Percentiles rank a stretch among this genome's conserved stretches.
These are phyloP conservation scores for Chrysoporthe puriensis DNA, from an alignment of 2,329 filamentous ascomycete species.

Conservation along the genomic window DNA sequence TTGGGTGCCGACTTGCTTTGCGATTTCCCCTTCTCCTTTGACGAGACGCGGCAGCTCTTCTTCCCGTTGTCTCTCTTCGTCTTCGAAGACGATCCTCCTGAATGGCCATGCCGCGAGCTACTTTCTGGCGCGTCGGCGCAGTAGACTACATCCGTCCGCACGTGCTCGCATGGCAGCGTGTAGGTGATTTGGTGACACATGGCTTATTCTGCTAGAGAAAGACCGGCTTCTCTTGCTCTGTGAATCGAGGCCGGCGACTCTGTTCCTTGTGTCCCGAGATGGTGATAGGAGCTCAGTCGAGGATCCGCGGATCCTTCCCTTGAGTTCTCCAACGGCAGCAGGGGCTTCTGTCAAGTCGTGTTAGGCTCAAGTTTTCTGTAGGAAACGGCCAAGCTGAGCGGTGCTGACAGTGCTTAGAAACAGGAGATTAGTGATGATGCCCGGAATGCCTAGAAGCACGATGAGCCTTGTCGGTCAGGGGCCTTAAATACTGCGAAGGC, in stretches of 20 bases:
- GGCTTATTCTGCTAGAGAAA: neutral
- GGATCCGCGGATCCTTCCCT: neutral
- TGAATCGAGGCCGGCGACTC: neutral
- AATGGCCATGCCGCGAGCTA: neutral
- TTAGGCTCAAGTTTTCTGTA: neutral
- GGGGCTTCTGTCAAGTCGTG: no score
- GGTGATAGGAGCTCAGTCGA: neutral
- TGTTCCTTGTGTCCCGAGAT: no score
- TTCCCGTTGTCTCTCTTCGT: conserved; percentile 25
- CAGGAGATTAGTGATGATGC: neutral
- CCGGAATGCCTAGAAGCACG: neutral
- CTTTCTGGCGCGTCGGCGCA: conserved; percentile 45
- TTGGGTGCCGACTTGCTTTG: conserved; percentile 29
- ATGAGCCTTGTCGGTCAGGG: neutral
- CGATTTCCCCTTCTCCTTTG: conserved; percentile 17
- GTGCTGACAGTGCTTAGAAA: neutral
- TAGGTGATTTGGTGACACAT: conserved; percentile 58
- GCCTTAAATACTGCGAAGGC: conserved; percentile 6
- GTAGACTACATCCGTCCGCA: conserved; percentile 49
- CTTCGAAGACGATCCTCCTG: conserved; percentile 26
- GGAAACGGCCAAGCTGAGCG: neutral
- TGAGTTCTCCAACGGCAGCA: neutral
- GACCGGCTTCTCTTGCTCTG: neutral
- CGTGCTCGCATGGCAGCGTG: conserved; percentile 55
- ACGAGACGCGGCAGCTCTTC: conserved; percentile 19